phyloP scores from a whole-genome alignment of 345 rosid genomes.

The Pistacia atlantica region DNA sequence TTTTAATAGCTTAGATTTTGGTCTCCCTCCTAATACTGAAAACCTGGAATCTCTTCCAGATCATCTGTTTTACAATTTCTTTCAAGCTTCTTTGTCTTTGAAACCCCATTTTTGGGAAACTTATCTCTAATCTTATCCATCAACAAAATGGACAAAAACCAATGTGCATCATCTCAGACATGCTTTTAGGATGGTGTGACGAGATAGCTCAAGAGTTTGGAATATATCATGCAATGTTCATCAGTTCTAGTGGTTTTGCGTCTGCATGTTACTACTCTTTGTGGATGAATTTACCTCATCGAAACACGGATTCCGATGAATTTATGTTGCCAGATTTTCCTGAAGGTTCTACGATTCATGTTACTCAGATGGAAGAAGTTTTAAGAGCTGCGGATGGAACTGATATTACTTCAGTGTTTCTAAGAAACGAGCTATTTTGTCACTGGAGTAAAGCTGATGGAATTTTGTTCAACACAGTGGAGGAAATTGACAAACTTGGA shows the following conservation, averaged over 20 bases:
- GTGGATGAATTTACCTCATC: conserved; percentile 29
- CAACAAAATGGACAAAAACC: conserved; percentile 25
- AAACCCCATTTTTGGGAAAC: conserved; percentile 26
- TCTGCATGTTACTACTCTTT: conserved; percentile 29
- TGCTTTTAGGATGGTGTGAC: conserved; percentile 72
- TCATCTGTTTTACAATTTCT: conserved; percentile 14
- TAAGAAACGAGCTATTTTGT: conserved; percentile 2
- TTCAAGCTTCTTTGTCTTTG: conserved; percentile 44
- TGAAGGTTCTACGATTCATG: conserved; percentile 25
- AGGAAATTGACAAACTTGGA: conserved; percentile 37
- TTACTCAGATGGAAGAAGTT: conserved; percentile 21
- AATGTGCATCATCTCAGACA: conserved; percentile 49
- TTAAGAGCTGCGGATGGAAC: conserved; percentile 22
- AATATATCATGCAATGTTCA: conserved; percentile 51
- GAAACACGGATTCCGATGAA: conserved; percentile 6
- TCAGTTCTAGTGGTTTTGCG: conserved; percentile 33
- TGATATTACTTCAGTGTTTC: conserved; percentile 28
- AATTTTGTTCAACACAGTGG: conserved; percentile 29
- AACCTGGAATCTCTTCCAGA: no score
- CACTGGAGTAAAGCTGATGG: conserved; percentile 23
- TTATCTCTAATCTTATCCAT: conserved; percentile 22
- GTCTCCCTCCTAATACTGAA: no score
- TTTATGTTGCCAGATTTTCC: conserved; percentile 30
- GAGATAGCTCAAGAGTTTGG: conserved; percentile 25
- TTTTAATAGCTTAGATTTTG: no score